phyloP scores from a whole-genome alignment of 2,329 filamentous ascomycete species.

The Grosmannia huntii region DNA sequence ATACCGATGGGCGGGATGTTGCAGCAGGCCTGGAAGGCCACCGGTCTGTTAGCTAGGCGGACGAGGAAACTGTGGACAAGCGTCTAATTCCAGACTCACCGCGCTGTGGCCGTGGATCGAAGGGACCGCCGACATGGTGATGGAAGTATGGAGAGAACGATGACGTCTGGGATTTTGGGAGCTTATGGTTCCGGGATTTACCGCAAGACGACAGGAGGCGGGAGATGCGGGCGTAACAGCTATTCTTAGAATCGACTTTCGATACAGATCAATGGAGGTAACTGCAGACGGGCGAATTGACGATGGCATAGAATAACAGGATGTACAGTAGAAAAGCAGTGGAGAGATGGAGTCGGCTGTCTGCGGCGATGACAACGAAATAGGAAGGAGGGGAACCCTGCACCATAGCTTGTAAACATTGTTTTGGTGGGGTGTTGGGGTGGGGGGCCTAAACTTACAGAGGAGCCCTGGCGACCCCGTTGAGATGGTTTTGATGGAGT shows the following conservation, averaged over 20 bases:
- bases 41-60: not conserved
- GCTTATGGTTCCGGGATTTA: not conserved
- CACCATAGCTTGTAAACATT: not conserved
- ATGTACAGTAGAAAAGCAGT: not conserved
- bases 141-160: conserved; percentile 1
- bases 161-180: not conserved
- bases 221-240: not conserved
- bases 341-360: not conserved
- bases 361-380: not conserved
- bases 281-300: not conserved
- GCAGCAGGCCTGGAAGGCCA: conserved; percentile 22
- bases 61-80: not conserved
- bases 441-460: not conserved
- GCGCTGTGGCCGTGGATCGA: conserved; percentile 24
- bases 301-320: not conserved
- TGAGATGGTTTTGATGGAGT: not conserved
- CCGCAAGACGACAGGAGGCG: not conserved
- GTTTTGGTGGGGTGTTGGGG: not conserved
- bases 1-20: conserved; percentile 30
- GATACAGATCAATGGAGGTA: not conserved
- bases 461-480: no score
- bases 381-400: not conserved
- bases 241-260: not conserved
- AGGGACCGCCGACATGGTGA: conserved; percentile 22
- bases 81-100: conserved; percentile 7